Evolutionary conservation across 1,139 yeast genomes (phyloP).

Genomic region (Yamadazyma friedrichii): DNA sequence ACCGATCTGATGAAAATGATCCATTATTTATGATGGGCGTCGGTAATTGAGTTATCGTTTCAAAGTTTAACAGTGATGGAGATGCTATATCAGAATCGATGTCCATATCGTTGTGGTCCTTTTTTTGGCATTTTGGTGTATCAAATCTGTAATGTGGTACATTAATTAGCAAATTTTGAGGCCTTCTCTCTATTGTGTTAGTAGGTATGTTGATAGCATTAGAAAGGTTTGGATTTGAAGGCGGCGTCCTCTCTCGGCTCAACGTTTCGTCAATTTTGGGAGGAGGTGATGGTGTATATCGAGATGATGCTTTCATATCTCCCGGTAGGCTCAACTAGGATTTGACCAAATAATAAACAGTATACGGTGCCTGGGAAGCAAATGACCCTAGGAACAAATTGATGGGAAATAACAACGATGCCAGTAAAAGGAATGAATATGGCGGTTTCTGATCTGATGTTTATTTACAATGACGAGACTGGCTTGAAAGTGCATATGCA

Average conservation of each 20-base stretch:
- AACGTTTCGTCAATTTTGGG: not conserved
- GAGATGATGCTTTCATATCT: not conserved
- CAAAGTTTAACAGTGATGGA: slow-evolving; percentile 26
- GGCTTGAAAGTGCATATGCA: too few species aligned
- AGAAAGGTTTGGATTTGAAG: not conserved
- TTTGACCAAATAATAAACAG: too few species aligned
- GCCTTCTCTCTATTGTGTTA: not conserved
- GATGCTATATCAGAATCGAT: slow-evolving; percentile 3
- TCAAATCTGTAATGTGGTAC: slow-evolving; percentile 5
- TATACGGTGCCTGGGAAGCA: too few species aligned
- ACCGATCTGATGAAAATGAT: slow-evolving; percentile 14
- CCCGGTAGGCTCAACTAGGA: not conserved
- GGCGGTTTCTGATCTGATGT: too few species aligned
- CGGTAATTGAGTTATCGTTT: slow-evolving; percentile 57
- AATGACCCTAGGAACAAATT: too few species aligned
- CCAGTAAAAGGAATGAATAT: too few species aligned
- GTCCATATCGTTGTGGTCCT: slow-evolving; percentile 3
- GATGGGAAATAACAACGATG: not conserved
- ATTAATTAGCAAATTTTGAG: slow-evolving; percentile 6
- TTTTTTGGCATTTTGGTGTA: not conserved
- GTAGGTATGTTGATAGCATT: not conserved
- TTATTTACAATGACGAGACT: too few species aligned
- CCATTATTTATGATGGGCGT: slow-evolving; percentile 54
- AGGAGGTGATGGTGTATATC: slow-evolving; percentile 10
- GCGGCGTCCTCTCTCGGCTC: not conserved